phyloP scores from a whole-genome alignment of 2,329 filamentous ascomycete genomes.

The Fusarium sororula region DNA sequence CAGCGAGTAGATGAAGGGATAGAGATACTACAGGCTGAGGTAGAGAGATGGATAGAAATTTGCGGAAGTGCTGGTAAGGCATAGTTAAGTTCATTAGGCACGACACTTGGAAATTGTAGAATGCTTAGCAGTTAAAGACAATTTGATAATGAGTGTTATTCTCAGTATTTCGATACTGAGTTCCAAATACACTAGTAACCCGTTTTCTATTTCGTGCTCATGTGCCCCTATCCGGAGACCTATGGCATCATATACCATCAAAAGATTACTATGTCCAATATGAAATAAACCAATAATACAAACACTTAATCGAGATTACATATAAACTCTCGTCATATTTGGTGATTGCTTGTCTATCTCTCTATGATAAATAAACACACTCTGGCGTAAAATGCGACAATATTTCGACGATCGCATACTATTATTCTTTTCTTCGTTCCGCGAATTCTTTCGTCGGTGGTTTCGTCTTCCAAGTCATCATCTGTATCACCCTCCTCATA shows the following conservation, averaged over 20 bases:
- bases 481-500: neutral
- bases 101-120: neutral
- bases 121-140: no score
- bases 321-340: neutral
- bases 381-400: neutral
- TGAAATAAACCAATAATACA: neutral
- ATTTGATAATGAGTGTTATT: no score
- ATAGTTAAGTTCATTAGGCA: neutral
- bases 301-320: neutral
- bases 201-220: neutral
- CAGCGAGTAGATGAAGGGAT: constrained; percentile 25
- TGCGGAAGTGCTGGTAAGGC: constrained; percentile 30
- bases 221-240: neutral
- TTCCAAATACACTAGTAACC: no score
- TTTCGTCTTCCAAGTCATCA: neutral
- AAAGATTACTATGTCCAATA: neutral
- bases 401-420: neutral
- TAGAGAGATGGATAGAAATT: constrained; percentile 32
- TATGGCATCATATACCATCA: neutral
- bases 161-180: fast-evolving
- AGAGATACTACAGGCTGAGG: constrained; percentile 19
- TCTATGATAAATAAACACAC: neutral
- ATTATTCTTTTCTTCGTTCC: neutral
- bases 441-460: neutral
- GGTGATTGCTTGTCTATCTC: neutral